Evolutionary conservation across 1,139 yeast genomes (phyloP).

Genomic region (Protomyces inundatus): DNA sequence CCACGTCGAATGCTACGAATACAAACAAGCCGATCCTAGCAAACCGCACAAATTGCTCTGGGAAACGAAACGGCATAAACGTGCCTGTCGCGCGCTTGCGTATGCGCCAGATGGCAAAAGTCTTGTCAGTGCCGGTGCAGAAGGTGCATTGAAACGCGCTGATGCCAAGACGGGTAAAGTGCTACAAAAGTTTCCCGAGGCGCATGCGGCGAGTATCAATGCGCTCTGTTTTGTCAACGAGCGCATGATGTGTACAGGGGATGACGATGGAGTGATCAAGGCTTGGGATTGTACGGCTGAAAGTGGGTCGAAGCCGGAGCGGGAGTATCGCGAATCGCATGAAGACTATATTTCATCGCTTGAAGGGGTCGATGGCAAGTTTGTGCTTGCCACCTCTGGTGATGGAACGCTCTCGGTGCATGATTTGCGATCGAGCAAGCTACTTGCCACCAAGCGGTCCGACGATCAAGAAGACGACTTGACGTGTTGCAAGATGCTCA

Average conservation of each 20-base stretch:
- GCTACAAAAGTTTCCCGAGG: constrained; percentile 14
- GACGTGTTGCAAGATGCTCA: constrained; percentile 19
- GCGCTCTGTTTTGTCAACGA: constrained; percentile 12
- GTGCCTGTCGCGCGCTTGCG: constrained; percentile 21
- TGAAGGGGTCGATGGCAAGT: constrained; percentile 20
- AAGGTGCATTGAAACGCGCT: constrained; percentile 27
- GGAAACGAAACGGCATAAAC: constrained; percentile 27
- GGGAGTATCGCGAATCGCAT: constrained; percentile 7
- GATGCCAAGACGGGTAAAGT: constrained; percentile 26
- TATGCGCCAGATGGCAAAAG: constrained; percentile 11
- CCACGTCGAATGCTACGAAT: constrained; percentile 4
- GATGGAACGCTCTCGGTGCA: constrained; percentile 27
- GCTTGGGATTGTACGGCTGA: constrained; percentile 21
- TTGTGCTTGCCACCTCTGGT: constrained; percentile 25
- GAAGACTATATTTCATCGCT: constrained; percentile 28
- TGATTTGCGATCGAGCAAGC: constrained; percentile 24
- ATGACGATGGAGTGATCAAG: constrained; percentile 24
- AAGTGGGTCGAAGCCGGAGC: background rate
- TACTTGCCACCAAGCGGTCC: background rate
- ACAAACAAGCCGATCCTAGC: background rate
- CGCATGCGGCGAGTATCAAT: constrained; percentile 23
- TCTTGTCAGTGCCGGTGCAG: constrained; percentile 28
- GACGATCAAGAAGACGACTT: constrained; percentile 29
- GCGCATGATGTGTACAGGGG: constrained; percentile 26
- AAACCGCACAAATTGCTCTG: constrained; percentile 8